Conservation (phyloP, 75 land plant species). For the Selaginella tamariscina region DNA sequence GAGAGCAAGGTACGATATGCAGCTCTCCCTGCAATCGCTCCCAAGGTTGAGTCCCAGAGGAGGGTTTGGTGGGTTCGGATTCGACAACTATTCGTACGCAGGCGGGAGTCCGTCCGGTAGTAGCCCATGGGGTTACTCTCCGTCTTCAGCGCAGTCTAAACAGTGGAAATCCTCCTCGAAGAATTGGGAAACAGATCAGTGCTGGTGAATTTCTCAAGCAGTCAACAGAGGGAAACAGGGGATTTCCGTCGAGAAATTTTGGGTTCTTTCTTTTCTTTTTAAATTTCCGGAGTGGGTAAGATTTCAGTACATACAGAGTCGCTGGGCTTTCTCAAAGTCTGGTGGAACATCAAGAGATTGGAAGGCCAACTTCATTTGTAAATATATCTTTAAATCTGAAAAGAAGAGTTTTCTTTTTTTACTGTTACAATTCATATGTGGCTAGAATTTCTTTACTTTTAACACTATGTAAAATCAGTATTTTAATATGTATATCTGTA, state of each 20-base stretch:
- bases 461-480: too few species aligned
- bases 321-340: too few species aligned
- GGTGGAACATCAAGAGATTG: too few species aligned
- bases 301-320: too few species aligned
- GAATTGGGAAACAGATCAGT: slow-evolving; percentile 22
- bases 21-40: slow-evolving; percentile 3
- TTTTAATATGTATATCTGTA: too few species aligned
- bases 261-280: not conserved
- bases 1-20: slow-evolving; percentile 21
- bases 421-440: too few species aligned
- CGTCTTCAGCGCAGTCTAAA: not conserved
- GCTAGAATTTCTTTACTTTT: too few species aligned
- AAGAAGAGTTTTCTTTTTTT: too few species aligned
- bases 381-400: too few species aligned
- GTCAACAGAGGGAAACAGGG: not conserved
- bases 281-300: too few species aligned
- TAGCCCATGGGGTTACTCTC: not conserved
- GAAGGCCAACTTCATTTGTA: too few species aligned
- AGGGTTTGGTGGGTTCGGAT: not conserved
- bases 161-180: not conserved
- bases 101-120: not conserved
- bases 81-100: not conserved
- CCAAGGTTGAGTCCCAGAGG: not conserved
- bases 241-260: not conserved
- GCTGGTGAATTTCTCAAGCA: too few species aligned